Evolutionary conservation across 768 basidiomycete genomes (phyloP), one percentile per base, ranked within the genome.

Genomic region (Udeniomyces megalosporus): DNA sequence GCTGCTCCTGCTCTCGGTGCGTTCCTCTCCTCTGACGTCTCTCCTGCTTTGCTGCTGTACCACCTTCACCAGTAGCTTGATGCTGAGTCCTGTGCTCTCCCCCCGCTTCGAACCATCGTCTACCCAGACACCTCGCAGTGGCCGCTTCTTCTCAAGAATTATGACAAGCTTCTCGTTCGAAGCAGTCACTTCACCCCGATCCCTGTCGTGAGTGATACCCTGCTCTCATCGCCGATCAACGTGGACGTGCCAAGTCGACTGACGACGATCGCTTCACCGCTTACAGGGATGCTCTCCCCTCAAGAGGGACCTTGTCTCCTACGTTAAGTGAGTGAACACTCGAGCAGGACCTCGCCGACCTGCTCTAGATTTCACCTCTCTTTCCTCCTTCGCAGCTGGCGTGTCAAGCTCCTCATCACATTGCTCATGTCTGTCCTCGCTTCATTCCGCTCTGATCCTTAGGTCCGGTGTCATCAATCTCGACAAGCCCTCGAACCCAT

Each of bases 401-500:
- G n/a, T n/a, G n/a, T n/a, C n/a, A n/a, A n/a, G n/a, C n/a, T n/a
- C n/a, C n/a, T n/a, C n/a, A n/a, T n/a, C n/a, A n/a, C n/a, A n/a
- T n/a, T n/a, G n/a, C n/a, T n/a, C n/a, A n/a, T n/a, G n/a, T n/a
- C n/a, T n/a, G n/a, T n/a, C n/a, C n/a, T n/a, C n/a, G n/a, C n/a
- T 17, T 42, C 38, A 17, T 17, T 8, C 38, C 38, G 10, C 17
- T 42, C 10, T 42, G 38, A 42, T 42, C 38, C 38, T 42, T 42
- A 93, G 90, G 78, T 89, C 92, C 68, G 95, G 95, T 68, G 88
- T 96, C 58, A 99, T 99, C 74, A 99, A 99, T 77, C 80, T 99
- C 68, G 95, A 99, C 81, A 99, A 99, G 72, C 95, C 95, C 26
- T 96, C 93, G 34, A 99, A 97, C 76, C 93, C 93, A 3, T 95